These are phyloP conservation scores for Coemansia sp. DNA, from an alignment of 192 early-diverging fungal species.

Conservation along the genomic window DNA sequence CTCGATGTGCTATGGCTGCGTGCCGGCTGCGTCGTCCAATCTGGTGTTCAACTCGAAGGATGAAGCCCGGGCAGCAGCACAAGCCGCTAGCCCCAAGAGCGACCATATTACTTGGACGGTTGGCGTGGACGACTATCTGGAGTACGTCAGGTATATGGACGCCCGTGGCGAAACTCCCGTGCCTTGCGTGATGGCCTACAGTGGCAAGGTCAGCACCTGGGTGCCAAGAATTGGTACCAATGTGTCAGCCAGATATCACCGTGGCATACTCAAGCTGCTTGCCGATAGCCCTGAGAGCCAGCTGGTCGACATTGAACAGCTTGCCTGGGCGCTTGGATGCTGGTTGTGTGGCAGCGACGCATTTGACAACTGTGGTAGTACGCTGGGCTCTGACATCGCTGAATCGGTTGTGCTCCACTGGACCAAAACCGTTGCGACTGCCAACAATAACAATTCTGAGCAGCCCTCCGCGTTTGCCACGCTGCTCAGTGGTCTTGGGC, in stretches of 20 bases:
- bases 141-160: constrained; percentile 25
- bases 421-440: constrained; percentile 9
- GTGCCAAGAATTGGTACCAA: not conserved
- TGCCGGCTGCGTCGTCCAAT: constrained; percentile 24
- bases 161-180: constrained; percentile 36
- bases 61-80: constrained; percentile 29
- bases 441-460: not conserved
- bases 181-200: constrained; percentile 48
- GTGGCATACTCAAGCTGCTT: not conserved
- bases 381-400: constrained; percentile 4
- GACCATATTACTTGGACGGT: constrained; percentile 31
- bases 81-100: constrained; percentile 4
- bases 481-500: constrained; percentile 9
- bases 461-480: constrained; percentile 9
- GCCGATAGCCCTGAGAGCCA: not conserved
- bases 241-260: not conserved
- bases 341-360: constrained; percentile 43
- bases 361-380: not conserved
- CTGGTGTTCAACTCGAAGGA: constrained; percentile 40
- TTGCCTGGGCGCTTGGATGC: constrained; percentile 46
- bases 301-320: not conserved
- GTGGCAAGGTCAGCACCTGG: constrained; percentile 26
- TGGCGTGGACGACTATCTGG: constrained; percentile 43
- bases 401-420: constrained; percentile 35
- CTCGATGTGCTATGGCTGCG: constrained; percentile 47